Conservation (phyloP, 192 early-diverging fungal genomes). For the Dissophora ornata region DNA sequence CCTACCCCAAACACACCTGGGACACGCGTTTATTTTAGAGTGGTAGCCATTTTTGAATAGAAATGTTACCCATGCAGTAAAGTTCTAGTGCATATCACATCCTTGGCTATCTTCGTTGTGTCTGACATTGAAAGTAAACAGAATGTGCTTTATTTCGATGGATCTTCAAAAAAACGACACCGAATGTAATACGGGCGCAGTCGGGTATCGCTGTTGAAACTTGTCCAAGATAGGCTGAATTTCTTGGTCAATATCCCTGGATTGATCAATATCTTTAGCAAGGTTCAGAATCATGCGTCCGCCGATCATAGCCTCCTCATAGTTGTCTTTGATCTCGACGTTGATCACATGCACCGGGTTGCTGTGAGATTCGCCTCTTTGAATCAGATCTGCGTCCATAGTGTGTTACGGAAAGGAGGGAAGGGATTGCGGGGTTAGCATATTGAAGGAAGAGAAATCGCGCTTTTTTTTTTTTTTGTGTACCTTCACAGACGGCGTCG, state of each 20-base stretch:
- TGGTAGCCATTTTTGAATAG: too few species aligned
- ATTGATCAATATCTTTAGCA: conserved; percentile 71
- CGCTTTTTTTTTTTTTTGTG: background rate
- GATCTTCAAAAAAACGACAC: conserved; percentile 72
- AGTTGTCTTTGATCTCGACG: conserved; percentile 96
- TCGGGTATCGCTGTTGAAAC: conserved; percentile 68
- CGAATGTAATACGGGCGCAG: conserved; percentile 70
- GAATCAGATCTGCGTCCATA: conserved; percentile 71
- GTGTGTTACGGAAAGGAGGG: background rate
- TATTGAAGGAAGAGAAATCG: background rate
- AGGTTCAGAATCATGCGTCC: conserved; percentile 87
- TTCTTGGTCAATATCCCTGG: conserved; percentile 84
- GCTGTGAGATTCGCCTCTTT: conserved; percentile 73
- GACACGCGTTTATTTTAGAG: too few species aligned
- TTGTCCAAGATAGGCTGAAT: conserved; percentile 84
- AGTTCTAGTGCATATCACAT: too few species aligned
- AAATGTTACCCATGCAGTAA: too few species aligned
- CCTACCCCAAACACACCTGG: too few species aligned
- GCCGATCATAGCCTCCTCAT: conserved; percentile 86
- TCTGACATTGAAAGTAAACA: too few species aligned
- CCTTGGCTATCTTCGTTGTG: too few species aligned
- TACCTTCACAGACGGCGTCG: conserved; percentile 93
- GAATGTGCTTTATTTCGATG: too few species aligned
- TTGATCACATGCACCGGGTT: conserved; percentile 92
- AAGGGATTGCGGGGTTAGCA: background rate